Base-by-base conservation (phyloP, 441 rosid species). In the Melastoma candidum region DNA sequence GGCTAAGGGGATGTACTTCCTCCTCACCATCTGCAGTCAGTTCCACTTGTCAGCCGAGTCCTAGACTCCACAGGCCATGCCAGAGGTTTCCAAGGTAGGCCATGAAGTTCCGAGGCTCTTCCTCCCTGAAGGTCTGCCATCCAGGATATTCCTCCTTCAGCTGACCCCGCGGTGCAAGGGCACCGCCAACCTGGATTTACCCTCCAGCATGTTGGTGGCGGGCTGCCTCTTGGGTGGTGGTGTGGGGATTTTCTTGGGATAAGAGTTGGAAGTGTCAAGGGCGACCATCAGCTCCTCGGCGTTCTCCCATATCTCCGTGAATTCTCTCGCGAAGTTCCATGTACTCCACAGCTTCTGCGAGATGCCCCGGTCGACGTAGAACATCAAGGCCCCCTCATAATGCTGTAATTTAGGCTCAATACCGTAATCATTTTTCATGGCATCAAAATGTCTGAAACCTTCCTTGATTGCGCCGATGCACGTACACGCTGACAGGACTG, bases 361-460 rank as follows among this genome's bases (percentile, higher is more conserved):
- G 80, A 68, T 77, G 84, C 47, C 93, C 98, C 12, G 79, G 76
- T 64, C 85, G 84, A 11, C 93, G 90, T 51, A 87, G 78, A 73
- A 90, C 82, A 68, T 72, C 96, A 46, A 90, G 53, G 63, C 83
- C 54, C 52, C 90, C 90, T 70, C 41, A 71, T 75, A 81, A 68
- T 87, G 96, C 48, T 79, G 76, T 49, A 58, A 26, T 53, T 63
- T 71, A 17, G 22, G 22, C 22, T 17, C 22, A 54, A 82, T 76
- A 51, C 84, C 85, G 64, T 69, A 71, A 68, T 82, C 85, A 11
- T 60, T 73, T 58, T 62, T 64, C 87, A 86, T 84, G 1, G 83
- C 75, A 49, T 81, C 80, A 27, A 86, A 90, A 71, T 84, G 87
- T 52, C 81, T 53, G 65, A 84, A 84, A 2, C 84, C 95, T 73